Evolutionary conservation across 176 grass and related monocot genomes (phyloP), one percentile per base, ranked within the genome.

Genomic region (Hordeum marinum): DNA sequence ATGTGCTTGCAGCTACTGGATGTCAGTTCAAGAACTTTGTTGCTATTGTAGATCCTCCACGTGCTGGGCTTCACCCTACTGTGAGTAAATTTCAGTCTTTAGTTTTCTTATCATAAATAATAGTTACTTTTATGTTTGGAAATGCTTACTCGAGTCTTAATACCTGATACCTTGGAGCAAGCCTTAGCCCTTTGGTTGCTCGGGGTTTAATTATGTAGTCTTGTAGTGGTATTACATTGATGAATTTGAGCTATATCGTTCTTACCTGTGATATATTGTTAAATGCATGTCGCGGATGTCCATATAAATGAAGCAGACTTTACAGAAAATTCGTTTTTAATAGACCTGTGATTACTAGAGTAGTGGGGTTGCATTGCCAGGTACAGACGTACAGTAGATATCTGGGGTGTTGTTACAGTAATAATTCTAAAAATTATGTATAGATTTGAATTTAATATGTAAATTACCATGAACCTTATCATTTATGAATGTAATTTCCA

Each of bases 41-140:
- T 84, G 93, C 96, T 80, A 96, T 99, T 70, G 96, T 99, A 66
- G 96, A 99, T 24, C 93, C 93, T 69, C 96, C 96, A 82, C 93
- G 96, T 60, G 90, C 90, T 27, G 96, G 96, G 17, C 96, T 99
- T 87, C 96, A 96, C 88, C 96, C 93, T 41, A 88, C 90, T 27
- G 96, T 96, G 92, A 91, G 91, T 91, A 84, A 21, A 85, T 75
- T 36, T 93, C 52, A 79, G 6, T 62, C 1, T 21, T 70, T 76
- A 57, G 43, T 11, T 54, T 45, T 79, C 60, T 84, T 78, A 52
- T 84, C 12, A 40, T 48, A 73, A 31, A 42, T 41, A 37, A n/a
- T 72, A 14, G 7, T 11, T 13, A 18, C 9, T 31, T 31, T 43
- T 84, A 18, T 52, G 41, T 65, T 84, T 61, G 20, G 15, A 65